Conservation (phyloP, 805 yeast species). For the Lachancea mirantina region DNA sequence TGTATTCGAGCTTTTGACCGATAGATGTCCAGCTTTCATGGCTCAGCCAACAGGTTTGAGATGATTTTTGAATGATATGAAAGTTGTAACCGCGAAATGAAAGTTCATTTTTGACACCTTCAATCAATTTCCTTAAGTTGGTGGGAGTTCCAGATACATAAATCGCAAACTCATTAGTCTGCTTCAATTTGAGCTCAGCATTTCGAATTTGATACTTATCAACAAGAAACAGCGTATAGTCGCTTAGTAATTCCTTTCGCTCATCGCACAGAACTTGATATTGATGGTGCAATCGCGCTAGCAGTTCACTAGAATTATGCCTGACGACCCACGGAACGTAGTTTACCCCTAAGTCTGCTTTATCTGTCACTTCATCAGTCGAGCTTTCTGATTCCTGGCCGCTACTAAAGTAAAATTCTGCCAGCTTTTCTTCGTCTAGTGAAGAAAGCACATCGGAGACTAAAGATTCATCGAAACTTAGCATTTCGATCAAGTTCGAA, state of each 20-base stretch:
- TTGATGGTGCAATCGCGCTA: constrained; percentile 32
- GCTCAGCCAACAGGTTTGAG: constrained; percentile 40
- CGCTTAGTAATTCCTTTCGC: constrained; percentile 25
- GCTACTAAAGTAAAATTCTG: too few species aligned
- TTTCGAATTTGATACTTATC: constrained; percentile 23
- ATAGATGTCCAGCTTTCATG: constrained; percentile 46
- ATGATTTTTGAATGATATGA: constrained; percentile 34
- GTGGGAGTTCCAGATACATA: constrained; percentile 38
- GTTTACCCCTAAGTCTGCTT: constrained; percentile 1
- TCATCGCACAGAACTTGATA: constrained; percentile 24
- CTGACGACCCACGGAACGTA: constrained; percentile 31
- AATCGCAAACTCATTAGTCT: constrained; percentile 41
- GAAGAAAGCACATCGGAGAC: constrained; percentile 37
- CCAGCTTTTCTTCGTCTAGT: constrained; percentile 36
- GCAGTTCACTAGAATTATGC: constrained; percentile 26
- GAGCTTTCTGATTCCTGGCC: too few species aligned
- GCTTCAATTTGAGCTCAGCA: constrained; percentile 35
- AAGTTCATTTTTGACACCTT: constrained; percentile 21
- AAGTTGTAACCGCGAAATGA: constrained; percentile 15
- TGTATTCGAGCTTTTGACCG: constrained; percentile 40
- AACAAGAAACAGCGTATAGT: constrained; percentile 27
- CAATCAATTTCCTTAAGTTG: constrained; percentile 17
- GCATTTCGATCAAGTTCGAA: constrained; percentile 22
- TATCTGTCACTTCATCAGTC: too few species aligned
- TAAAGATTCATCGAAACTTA: constrained; percentile 36